These are phyloP conservation scores for Botryotinia globosa DNA, from an alignment of 2,329 filamentous ascomycete species.

Conservation along the genomic window DNA sequence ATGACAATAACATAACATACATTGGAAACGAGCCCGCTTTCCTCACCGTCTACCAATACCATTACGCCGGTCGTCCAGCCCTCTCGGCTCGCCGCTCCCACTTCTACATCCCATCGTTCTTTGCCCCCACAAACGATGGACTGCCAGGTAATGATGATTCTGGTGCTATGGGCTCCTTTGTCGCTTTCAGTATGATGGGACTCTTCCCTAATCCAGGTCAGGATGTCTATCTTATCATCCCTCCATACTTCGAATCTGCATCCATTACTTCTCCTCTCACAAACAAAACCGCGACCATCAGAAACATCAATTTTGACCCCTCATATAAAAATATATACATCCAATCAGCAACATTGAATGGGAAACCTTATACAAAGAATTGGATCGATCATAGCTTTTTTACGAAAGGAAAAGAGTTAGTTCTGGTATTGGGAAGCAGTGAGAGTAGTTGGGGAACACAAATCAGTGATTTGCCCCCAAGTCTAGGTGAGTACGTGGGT, in stretches of 20 bases:
- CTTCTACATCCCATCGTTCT: conserved; percentile 63
- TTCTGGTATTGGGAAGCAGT: conserved; percentile 55
- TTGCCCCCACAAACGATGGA: conserved; percentile 56
- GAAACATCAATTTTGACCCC: conserved; percentile 61
- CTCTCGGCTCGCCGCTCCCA: conserved; percentile 53
- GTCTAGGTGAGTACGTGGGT: conserved; percentile 38
- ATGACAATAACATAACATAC: conserved; percentile 60
- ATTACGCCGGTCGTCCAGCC: conserved; percentile 58
- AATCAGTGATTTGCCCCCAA: conserved; percentile 61
- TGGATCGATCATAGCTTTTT: conserved; percentile 71
- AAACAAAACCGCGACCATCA: conserved; percentile 57
- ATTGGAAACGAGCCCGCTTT: conserved; percentile 66
- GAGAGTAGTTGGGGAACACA: conserved; percentile 65
- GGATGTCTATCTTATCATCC: conserved; percentile 66
- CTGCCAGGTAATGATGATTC: conserved; percentile 70
- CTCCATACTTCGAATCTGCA: conserved; percentile 63
- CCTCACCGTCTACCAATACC: conserved; percentile 65
- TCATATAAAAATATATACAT: conserved; percentile 58
- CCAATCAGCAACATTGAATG: conserved; percentile 62
- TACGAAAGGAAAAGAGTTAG: conserved; percentile 59
- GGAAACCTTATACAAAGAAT: conserved; percentile 58
- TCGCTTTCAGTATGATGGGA: conserved; percentile 36
- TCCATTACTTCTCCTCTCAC: conserved; percentile 57
- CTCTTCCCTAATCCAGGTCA: conserved; percentile 69
- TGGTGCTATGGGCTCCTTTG: conserved; percentile 54